Base-by-base conservation (phyloP, 2,329 filamentous ascomycete genomes). In the Leptographium radiaticola region DNA sequence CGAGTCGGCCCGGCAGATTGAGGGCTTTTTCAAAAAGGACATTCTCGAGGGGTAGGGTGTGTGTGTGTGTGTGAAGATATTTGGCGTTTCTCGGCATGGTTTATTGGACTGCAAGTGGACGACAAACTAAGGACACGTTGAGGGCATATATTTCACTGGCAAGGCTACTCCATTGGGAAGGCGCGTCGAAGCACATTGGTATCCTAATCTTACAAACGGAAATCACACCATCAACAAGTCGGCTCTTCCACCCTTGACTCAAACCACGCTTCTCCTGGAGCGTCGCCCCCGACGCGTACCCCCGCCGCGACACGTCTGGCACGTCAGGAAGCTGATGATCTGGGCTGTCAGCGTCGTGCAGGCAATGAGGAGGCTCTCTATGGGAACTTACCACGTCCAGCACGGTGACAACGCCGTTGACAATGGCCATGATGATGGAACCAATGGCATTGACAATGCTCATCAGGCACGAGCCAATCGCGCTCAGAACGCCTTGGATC, bases 11-110 rank as follows among this genome's bases (percentile, higher is more conserved):
- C 79, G 83, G 65, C 81, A 86, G 70, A 87, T 97, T 40, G 72
- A 81, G 54, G 76, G 77, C 16, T 97, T 98, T 65, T 97, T 98
- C 62, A 85, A 84, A 25, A 70, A 75, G 50, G 79, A 81, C 62
- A 66, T 81, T 20, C 71, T 81, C 63, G 76, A 80, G 55, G 30
- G 31, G 47, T 12, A 40, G 9, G 16, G 20, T 47, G 45, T n/a
- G n/a, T n/a, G 13, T 15, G 13, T 30, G 13, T 5, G n/a, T 9
- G 36, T 39, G 47, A 33, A 39, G 6, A 31, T 46, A 33, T 31
- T 8, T 46, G 12, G n/a, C n/a, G n/a, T n/a, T n/a, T n/a, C n/a
- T n/a, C n/a, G n/a, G n/a, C n/a, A n/a, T n/a, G n/a, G n/a, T n/a
- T n/a, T n/a, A n/a, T n/a, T n/a, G n/a, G n/a, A n/a, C n/a, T n/a